phyloP scores from a whole-genome alignment of 2,329 filamentous ascomycete genomes.

The Ceratocystis huliohia region DNA sequence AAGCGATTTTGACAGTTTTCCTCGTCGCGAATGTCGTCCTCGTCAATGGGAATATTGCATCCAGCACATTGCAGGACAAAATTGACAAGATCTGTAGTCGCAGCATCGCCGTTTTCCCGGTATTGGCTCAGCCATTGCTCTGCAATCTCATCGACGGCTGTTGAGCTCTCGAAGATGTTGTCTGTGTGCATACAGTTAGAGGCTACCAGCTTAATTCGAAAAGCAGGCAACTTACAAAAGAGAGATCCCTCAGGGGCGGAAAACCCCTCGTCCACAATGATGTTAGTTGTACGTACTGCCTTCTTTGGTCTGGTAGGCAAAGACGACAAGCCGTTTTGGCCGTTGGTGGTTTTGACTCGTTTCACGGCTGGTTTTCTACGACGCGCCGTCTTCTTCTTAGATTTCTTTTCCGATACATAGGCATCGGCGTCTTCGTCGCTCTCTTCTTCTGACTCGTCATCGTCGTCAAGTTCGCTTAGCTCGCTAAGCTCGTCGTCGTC shows the following conservation, averaged over 20 bases:
- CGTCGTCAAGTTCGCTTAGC: slow-evolving; percentile 28
- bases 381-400: slow-evolving; percentile 31
- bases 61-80: slow-evolving; percentile 61
- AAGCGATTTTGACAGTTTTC: slow-evolving; percentile 73
- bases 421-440: slow-evolving; percentile 32
- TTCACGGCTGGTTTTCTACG: slow-evolving; percentile 46
- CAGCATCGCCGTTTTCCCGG: slow-evolving; percentile 39
- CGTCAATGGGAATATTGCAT: slow-evolving; percentile 64
- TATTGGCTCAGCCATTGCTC: slow-evolving; percentile 49
- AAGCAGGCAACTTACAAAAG: slow-evolving; percentile 22
- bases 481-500: slow-evolving; percentile 32
- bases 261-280: slow-evolving; percentile 14
- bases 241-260: slow-evolving; percentile 18
- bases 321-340: slow-evolving; percentile 32
- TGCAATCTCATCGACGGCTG: slow-evolving; percentile 44
- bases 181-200: slow-evolving; percentile 31
- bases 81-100: slow-evolving; percentile 52
- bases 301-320: slow-evolving; percentile 46
- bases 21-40: slow-evolving; percentile 75
- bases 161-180: slow-evolving; percentile 50
- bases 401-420: slow-evolving; percentile 27
- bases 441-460: slow-evolving; percentile 35
- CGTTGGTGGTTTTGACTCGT: slow-evolving; percentile 49
- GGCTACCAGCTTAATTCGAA: background rate
- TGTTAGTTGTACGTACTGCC: slow-evolving; percentile 39